These are phyloP conservation scores for Daldinia sp. DNA, from an alignment of 2,329 filamentous ascomycete genomes.

Conservation along the genomic window DNA sequence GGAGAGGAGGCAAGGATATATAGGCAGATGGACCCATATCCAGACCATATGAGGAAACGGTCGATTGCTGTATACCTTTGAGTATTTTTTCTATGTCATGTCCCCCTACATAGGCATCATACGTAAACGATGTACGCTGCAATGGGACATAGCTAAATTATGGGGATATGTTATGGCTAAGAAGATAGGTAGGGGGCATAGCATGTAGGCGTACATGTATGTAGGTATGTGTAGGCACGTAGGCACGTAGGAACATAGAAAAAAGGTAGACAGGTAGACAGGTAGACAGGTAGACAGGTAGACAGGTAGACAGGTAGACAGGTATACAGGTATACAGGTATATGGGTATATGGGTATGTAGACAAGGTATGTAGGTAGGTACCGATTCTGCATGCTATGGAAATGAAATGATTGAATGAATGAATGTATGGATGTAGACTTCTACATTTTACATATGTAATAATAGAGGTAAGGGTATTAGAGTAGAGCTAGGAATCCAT, in stretches of 20 bases:
- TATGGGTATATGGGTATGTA: background rate
- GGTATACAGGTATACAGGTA: background rate
- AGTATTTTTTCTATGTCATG: slow-evolving; percentile 34
- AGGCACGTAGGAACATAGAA: slow-evolving; percentile 18
- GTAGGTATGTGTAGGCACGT: slow-evolving; percentile 16
- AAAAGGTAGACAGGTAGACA: no score
- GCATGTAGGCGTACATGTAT: slow-evolving; percentile 8
- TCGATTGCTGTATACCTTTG: slow-evolving; percentile 36
- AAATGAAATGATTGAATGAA: background rate
- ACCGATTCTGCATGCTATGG: slow-evolving; percentile 2
- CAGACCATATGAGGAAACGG: slow-evolving; percentile 43
- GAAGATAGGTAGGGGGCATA: slow-evolving; percentile 33
- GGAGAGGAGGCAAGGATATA: slow-evolving; percentile 58
- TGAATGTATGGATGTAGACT: background rate
- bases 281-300: no score
- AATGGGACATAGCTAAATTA: slow-evolving; percentile 44
- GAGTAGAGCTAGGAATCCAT: no score
- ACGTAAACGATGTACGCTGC: slow-evolving; percentile 41
- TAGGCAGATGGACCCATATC: slow-evolving; percentile 48
- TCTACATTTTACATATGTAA: slow-evolving; percentile 24
- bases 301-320: no score
- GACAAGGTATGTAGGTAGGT: background rate
- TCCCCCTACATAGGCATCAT: slow-evolving; percentile 38
- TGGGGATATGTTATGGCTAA: slow-evolving; percentile 43
- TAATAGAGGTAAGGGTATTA: slow-evolving; percentile 29